Evolutionary conservation across 371 early-diverging fungal species (phyloP).

Genomic region (Phascolomyces articulosus): DNA sequence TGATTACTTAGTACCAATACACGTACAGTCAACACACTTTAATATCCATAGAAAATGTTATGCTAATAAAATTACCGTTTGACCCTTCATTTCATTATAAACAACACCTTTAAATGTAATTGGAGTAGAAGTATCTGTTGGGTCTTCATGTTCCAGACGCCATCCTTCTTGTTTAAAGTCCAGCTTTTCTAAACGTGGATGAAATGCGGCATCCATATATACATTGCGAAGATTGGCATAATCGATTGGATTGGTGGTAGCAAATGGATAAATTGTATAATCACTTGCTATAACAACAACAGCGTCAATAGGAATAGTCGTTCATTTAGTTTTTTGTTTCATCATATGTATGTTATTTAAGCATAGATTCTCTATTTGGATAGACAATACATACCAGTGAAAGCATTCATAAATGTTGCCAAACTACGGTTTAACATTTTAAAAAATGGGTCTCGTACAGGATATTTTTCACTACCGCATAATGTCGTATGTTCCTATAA

Average conservation of each 20-base stretch:
- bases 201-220: conserved; percentile 94
- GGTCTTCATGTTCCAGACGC: conserved; percentile 86
- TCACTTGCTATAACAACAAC: conserved; percentile 65
- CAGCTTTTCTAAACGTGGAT: conserved; percentile 74
- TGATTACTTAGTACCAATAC: too few species aligned
- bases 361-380: too few species aligned
- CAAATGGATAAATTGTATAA: conserved; percentile 93
- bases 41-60: too few species aligned
- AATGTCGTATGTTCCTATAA: conserved; percentile 92
- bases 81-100: conserved; percentile 98
- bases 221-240: conserved; percentile 86
- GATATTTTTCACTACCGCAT: conserved; percentile 87
- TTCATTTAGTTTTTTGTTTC: too few species aligned
- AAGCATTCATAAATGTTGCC: conserved; percentile 97
- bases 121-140: conserved; percentile 55
- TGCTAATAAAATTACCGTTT: conserved; percentile 69
- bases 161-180: conserved; percentile 96
- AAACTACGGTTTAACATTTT: conserved; percentile 97
- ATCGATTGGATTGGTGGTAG: conserved; percentile 87
- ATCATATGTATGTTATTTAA: too few species aligned
- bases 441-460: conserved; percentile 96
- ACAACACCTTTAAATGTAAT: conserved; percentile 91
- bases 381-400: too few species aligned
- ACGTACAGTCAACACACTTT: too few species aligned
- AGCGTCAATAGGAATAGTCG: too few species aligned